phyloP scores from a whole-genome alignment of 2,329 filamentous ascomycete species.

The Scortechinia acanthostroma region DNA sequence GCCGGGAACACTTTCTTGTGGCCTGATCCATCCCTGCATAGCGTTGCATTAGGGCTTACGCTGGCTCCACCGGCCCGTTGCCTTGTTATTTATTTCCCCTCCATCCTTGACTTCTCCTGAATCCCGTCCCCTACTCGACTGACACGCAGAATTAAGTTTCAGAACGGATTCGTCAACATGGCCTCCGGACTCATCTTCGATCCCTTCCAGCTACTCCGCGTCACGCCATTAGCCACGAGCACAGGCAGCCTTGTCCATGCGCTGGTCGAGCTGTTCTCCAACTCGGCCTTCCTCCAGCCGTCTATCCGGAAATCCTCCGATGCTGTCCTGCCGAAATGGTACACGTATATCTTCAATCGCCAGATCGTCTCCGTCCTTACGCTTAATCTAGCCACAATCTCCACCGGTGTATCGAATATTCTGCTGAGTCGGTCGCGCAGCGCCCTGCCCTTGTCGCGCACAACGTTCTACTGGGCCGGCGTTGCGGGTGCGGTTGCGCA shows the following conservation, averaged over 20 bases:
- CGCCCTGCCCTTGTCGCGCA: background rate
- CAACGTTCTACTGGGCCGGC: background rate
- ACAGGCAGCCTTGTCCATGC: conserved; percentile 9
- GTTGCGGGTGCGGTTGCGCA: background rate
- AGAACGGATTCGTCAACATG: too few relatives aligned
- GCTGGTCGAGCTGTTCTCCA: conserved; percentile 6
- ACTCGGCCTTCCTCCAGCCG: conserved; percentile 6
- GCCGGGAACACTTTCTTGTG: too few relatives aligned
- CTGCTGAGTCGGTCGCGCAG: background rate
- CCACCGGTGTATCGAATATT: background rate
- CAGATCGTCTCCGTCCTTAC: background rate
- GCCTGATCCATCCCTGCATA: too few relatives aligned
- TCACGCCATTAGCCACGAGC: conserved; percentile 8
- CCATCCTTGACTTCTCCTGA: too few relatives aligned
- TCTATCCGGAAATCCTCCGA: conserved; percentile 3
- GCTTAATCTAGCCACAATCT: background rate
- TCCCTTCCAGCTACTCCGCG: conserved; percentile 7
- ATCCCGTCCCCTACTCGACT: too few relatives aligned
- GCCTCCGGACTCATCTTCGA: conserved; percentile 10
- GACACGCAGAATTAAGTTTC: too few relatives aligned
- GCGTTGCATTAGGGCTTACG: too few relatives aligned
- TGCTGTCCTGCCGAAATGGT: background rate
- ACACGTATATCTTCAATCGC: background rate
- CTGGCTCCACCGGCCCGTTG: too few relatives aligned
- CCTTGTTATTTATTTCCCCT: too few relatives aligned